A percentile compares a stretch with the other conserved stretches of the same genome.
Conservation (phyloP, 2,329 filamentous ascomycete species). For the Pestalotiopsis sp. region DNA sequence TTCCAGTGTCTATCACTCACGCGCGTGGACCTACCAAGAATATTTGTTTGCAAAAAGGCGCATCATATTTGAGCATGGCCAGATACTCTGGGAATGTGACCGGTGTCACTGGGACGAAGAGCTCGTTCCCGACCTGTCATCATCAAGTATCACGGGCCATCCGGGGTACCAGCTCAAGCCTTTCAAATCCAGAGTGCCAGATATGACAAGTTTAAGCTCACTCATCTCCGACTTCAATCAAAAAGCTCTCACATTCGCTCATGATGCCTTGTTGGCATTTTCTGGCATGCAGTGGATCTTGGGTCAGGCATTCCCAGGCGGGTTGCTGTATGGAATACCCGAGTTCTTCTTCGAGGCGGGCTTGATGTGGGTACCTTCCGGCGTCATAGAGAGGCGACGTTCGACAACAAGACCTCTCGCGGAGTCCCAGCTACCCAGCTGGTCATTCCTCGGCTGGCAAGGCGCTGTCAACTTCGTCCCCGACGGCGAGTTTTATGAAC, state of each 20-base stretch:
- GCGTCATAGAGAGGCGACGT: background rate
- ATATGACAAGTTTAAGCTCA: background rate
- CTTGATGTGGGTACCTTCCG: background rate
- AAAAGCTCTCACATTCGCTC: too few relatives aligned
- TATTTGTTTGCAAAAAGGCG: too few relatives aligned
- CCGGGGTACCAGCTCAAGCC: too few relatives aligned
- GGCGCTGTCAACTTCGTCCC: too few relatives aligned
- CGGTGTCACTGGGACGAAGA: too few relatives aligned
- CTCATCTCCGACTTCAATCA: too few relatives aligned
- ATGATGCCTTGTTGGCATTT: background rate
- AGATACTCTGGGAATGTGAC: too few relatives aligned
- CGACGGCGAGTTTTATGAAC: background rate
- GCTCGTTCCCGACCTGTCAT: too few relatives aligned
- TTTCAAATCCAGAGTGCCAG: background rate
- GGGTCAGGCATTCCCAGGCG: background rate
- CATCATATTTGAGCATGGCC: too few relatives aligned
- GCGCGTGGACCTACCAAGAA: too few relatives aligned
- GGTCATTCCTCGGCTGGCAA: background rate
- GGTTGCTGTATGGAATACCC: background rate
- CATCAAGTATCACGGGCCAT: too few relatives aligned
- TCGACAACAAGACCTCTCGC: background rate
- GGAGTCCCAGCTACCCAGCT: background rate
- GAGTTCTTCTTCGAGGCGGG: background rate
- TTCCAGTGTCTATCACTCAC: too few relatives aligned
- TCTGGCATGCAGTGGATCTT: background rate